These are phyloP conservation scores for Macrocystidia cucumis DNA, from an alignment of 1,284 basidiomycete species.

Conservation along the genomic window DNA sequence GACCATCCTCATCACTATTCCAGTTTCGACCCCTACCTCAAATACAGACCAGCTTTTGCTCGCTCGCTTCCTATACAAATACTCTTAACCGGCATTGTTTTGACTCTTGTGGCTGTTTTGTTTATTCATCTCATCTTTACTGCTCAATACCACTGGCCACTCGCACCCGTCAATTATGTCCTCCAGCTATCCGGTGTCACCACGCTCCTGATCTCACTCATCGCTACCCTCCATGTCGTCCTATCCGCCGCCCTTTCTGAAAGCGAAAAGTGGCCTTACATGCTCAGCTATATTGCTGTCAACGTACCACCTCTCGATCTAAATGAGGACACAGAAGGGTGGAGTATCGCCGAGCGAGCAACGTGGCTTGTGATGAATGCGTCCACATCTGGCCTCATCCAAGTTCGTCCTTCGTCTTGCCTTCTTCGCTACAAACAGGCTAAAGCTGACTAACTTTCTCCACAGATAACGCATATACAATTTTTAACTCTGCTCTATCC, in stretches of 20 bases:
- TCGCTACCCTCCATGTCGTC: slow-evolving; percentile 75
- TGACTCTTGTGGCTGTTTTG: slow-evolving; percentile 85
- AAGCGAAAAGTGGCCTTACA: slow-evolving; percentile 85
- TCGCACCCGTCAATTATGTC: slow-evolving; percentile 87
- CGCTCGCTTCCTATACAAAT: slow-evolving; percentile 91
- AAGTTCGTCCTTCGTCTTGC: slow-evolving; percentile 40
- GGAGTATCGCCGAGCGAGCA: slow-evolving; percentile 64
- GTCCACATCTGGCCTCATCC: slow-evolving; percentile 77
- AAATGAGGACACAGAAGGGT: slow-evolving; percentile 26
- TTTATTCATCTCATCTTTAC: slow-evolving; percentile 93
- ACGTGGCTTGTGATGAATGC: slow-evolving; percentile 90
- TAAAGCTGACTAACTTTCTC: slow-evolving; percentile 2
- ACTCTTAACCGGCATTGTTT: slow-evolving; percentile 78
- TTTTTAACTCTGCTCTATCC: slow-evolving; percentile 96
- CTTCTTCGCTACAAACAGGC: slow-evolving; percentile 2
- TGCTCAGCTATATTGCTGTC: slow-evolving; percentile 87
- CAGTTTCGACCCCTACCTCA: slow-evolving; percentile 62
- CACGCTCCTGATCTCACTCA: slow-evolving; percentile 70
- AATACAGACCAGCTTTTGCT: slow-evolving; percentile 70
- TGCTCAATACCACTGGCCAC: slow-evolving; percentile 92
- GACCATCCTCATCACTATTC: slow-evolving; percentile 11
- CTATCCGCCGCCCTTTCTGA: slow-evolving; percentile 52
- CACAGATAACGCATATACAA: slow-evolving; percentile 93
- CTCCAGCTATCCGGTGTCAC: slow-evolving; percentile 82
- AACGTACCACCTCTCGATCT: slow-evolving; percentile 60